phyloP scores from a whole-genome alignment of 768 basidiomycete genomes.

The Macrolepiota dolichaula region DNA sequence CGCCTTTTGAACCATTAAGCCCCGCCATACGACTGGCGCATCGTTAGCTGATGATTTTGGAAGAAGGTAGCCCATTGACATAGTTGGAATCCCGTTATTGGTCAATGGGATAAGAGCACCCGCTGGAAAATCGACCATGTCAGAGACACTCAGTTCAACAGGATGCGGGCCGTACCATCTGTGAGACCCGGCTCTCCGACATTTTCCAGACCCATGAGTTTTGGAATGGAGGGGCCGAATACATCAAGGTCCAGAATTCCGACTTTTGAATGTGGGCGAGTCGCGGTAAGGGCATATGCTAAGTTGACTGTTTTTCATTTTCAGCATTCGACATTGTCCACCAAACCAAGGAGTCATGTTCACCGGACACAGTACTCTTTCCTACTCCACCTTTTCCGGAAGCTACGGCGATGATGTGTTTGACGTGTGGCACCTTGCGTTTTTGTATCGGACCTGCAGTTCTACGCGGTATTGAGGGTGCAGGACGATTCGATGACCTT shows the following conservation, averaged over 20 bases:
- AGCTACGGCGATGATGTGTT: constrained; percentile 79
- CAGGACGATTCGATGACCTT: constrained; percentile 18
- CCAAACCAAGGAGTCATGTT: constrained; percentile 15
- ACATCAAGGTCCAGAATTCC: constrained; percentile 94
- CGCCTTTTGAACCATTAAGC: constrained; percentile 97
- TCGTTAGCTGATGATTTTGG: constrained; percentile 44
- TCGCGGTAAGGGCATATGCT: constrained; percentile 66
- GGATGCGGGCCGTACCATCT: constrained; percentile 40
- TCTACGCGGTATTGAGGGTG: constrained; percentile 60
- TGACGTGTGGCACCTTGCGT: constrained; percentile 66
- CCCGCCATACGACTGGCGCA: constrained; percentile 88
- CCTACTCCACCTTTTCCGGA: constrained; percentile 97
- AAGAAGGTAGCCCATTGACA: constrained; percentile 97
- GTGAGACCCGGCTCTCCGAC: constrained; percentile 79
- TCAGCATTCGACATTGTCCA: not conserved
- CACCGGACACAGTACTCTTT: constrained; percentile 91
- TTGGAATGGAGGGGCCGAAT: constrained; percentile 93
- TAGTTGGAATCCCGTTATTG: constrained; percentile 88
- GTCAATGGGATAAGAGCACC: constrained; percentile 79
- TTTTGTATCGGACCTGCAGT: constrained; percentile 51
- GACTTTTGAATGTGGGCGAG: constrained; percentile 52
- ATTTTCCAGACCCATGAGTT: constrained; percentile 83
- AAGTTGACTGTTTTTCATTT: constrained; percentile 71
- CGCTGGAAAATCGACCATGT: constrained; percentile 31
- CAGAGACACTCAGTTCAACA: not conserved